Evolutionary conservation across 345 rosid genomes (phyloP).

Genomic region (Salix udensis): DNA sequence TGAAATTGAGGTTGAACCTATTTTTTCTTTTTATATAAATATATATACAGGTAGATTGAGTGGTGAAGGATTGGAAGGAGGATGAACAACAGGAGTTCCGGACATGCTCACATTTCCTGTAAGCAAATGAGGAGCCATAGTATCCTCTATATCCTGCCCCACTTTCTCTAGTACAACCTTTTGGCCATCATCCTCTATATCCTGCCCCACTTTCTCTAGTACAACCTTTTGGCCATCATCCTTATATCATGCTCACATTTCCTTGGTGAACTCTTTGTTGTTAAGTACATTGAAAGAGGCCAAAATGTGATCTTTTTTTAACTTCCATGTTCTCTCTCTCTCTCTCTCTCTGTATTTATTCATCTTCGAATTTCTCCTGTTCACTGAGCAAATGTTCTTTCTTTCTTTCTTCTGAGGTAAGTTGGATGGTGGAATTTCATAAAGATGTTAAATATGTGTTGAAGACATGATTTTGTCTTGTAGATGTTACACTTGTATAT

Average conservation of each 20-base stretch:
- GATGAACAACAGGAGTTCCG: constrained; percentile 43
- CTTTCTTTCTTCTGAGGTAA: neutral
- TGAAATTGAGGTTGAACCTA: too few species aligned
- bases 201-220: constrained; percentile 64
- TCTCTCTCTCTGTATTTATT: neutral
- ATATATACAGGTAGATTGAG: too few species aligned
- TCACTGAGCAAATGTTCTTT: neutral
- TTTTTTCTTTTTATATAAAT: too few species aligned
- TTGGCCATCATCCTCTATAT: constrained; percentile 69
- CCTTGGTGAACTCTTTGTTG: constrained; percentile 1
- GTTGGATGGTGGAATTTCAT: neutral
- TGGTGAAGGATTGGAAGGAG: constrained; percentile 61
- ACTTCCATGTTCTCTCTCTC: neutral
- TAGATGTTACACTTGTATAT: neutral
- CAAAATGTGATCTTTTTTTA: constrained; percentile 1
- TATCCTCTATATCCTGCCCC: constrained; percentile 61
- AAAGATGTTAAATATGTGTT: neutral
- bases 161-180: constrained; percentile 69
- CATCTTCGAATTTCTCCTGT: neutral
- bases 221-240: constrained; percentile 71
- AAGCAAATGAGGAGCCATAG: constrained; percentile 46
- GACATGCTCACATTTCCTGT: constrained; percentile 57
- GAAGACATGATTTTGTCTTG: neutral
- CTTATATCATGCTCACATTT: constrained; percentile 15
- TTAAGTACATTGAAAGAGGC: constrained; percentile 18